These are phyloP conservation scores for Cytospora piceicola DNA, from an alignment of 2,329 filamentous ascomycete genomes.

Conservation along the genomic window DNA sequence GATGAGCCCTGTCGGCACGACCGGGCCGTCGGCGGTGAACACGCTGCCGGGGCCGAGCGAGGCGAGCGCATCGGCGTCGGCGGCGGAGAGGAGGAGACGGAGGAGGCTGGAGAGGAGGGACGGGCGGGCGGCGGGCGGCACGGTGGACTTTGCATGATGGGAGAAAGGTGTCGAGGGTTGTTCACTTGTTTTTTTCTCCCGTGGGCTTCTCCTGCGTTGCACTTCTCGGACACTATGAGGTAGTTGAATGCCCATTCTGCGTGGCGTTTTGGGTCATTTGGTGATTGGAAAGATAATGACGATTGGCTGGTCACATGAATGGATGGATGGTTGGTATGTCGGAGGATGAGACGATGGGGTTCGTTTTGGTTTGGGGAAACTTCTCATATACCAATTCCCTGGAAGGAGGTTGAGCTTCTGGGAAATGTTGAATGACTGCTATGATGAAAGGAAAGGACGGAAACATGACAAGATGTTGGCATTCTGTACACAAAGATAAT, in stretches of 20 bases:
- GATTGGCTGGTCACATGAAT: neutral
- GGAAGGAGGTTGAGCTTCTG: neutral
- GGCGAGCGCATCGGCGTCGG: conserved; percentile 41
- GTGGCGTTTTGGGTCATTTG: conserved; percentile 21
- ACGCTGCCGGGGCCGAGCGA: conserved; percentile 43
- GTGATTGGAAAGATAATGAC: neutral
- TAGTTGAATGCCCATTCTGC: conserved; percentile 8
- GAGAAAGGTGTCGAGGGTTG: neutral
- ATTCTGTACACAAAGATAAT: conserved; percentile 3
- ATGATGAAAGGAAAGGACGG: neutral
- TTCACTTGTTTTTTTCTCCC: too few species aligned
- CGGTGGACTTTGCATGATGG: conserved; percentile 34
- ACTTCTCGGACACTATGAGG: conserved; percentile 21
- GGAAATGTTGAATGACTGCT: conserved; percentile 11
- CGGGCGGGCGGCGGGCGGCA: conserved; percentile 41
- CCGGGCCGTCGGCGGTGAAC: conserved; percentile 33
- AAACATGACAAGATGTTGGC: neutral
- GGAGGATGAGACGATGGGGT: conserved; percentile 10
- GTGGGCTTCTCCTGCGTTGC: conserved; percentile 1
- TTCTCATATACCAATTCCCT: neutral
- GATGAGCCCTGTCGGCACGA: conserved; percentile 45
- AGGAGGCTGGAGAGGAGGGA: conserved; percentile 59
- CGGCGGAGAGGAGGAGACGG: conserved; percentile 58
- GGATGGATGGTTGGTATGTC: neutral
- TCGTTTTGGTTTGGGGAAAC: neutral